Base-by-base conservation (phyloP, 1,139 yeast genomes). In the Debaryomyces udenii region DNA sequence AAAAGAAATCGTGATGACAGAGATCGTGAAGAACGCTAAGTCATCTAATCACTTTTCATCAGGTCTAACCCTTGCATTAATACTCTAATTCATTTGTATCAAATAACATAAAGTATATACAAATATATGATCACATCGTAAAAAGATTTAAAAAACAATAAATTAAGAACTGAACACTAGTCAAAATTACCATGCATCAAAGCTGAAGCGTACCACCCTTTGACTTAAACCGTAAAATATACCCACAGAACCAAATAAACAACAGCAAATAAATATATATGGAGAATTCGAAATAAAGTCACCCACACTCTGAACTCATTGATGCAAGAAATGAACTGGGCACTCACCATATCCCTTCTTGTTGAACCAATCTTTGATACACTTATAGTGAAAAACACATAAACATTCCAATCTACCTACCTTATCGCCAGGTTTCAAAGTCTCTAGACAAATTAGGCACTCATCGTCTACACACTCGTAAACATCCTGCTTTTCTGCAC, bases 401-500 rank as follows among this genome's bases (percentile, higher is more conserved):
- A 94, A 73, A 61, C 99, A 94, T 61, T 93, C 99, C 42, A 94
- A 67, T 29, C 99, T 69, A 0, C 96, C 98, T 11, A 94, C 94
- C 54, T 83, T 84, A 44, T 90, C 94, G 3, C 96, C 96, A 0
- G 90, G 88, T 39, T 68, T 68, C 59, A 91, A 79, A 26, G 87
- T 96, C 57, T 93, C 99, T 50, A 91, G 78, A 59, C 99, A 93
- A 31, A 93, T 91, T 7, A 90, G 93, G 62, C 99, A 93, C 59
- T 93, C 99, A 35, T 75, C 74, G 30, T 76, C 82, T 27, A 67
- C 59, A 4, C 57, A 52, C n/a, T 46, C 62, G 37, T 64, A 59
- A 14, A 47, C 46, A 18, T 44, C 50, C 3, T 20, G 32, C 46
- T 50, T 61, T 45, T 61, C 66, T 6, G 48, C 46, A 4, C 48